Evolutionary conservation across 331 rosid species (phyloP), one percentile per base, ranked within the genome.

Genomic region (Malus hybrid): DNA sequence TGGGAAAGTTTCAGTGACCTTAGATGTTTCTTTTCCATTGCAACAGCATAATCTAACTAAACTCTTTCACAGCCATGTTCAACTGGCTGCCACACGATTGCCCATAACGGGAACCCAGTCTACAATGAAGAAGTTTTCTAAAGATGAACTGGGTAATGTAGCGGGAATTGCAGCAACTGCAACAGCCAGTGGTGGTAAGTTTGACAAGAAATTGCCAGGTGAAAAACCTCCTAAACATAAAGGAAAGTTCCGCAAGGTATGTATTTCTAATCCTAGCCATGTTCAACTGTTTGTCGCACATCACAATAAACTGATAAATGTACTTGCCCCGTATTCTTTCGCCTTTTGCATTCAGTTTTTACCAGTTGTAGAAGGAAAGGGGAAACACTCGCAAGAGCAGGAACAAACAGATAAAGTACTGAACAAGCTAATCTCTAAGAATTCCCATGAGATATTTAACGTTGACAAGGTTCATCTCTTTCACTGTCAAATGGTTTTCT

Each of bases 121-220:
- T 67, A 85, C 79, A 42, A 88, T 90, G 7, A 89, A 82, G 88
- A 93, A 88, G 80, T 73, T 87, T 57, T 76, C 89, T 48, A 91
- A 93, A 83, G 88, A 88, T 57, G 93, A 87, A 76, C 89, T 93
- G 10, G 89, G 96, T 39, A 83, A 70, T 78, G 91, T 90, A n/a
- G 97, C 97, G 12, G 97, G 98, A 76, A 48, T 90, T 60, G 98
- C 96, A 34, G 89, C 97, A 85, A 82, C 89, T 71, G 82, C 97
- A 39, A 91, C 97, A 18, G 97, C 97, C 56, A 93, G 98, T 71
- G 98, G 96, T 62, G 98, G 98, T 48, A 94, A 94, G 72, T 94
- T 91, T 78, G 98, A 94, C 83, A 91, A 88, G 85, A 91, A 87
- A 82, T 82, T 94, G 71, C 72, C 85, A 0, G 97, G 97, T 12